Percentiles rank a stretch among this genome's conserved stretches.
Conservation (phyloP, 306 rosid species). For the Elaeagnus macrophylla region DNA sequence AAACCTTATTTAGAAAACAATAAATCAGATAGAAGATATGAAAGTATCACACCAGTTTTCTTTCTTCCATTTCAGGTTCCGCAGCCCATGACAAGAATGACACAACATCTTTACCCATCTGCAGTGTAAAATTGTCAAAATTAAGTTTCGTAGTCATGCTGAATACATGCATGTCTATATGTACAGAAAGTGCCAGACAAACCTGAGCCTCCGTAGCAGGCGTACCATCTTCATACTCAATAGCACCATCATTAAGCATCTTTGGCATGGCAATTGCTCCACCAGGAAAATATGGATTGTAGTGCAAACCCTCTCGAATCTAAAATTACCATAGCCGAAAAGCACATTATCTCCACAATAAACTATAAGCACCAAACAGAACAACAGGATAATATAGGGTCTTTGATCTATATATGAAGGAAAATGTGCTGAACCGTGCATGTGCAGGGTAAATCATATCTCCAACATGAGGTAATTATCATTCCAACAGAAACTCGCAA, state of each 20-base stretch:
- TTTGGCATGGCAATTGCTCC: constrained; percentile 99
- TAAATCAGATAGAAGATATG: constrained; percentile 22
- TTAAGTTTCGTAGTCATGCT: constrained; percentile 25
- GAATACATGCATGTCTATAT: not conserved
- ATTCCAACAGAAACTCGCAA: not conserved
- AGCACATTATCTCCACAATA: not conserved
- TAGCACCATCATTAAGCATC: constrained; percentile 96
- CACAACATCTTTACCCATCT: constrained; percentile 83
- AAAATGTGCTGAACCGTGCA: no score
- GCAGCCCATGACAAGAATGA: constrained; percentile 91
- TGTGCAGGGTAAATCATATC: no score
- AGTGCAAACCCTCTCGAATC: constrained; percentile 93
- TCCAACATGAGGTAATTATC: no score
- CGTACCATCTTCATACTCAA: constrained; percentile 86
- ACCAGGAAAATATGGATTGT: constrained; percentile 93
- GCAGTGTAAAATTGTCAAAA: no score
- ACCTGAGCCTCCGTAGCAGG: constrained; percentile 98
- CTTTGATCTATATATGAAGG: no score
- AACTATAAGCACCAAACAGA: not conserved
- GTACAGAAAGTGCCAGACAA: not conserved
- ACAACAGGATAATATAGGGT: no score
- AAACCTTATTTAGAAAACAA: constrained; percentile 9
- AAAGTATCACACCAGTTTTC: constrained; percentile 24
- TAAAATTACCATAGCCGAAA: constrained; percentile 28
- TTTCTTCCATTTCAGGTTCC: constrained; percentile 98